phyloP scores from a whole-genome alignment of 192 early-diverging fungal genomes.

The Backusella liffmaniae region DNA sequence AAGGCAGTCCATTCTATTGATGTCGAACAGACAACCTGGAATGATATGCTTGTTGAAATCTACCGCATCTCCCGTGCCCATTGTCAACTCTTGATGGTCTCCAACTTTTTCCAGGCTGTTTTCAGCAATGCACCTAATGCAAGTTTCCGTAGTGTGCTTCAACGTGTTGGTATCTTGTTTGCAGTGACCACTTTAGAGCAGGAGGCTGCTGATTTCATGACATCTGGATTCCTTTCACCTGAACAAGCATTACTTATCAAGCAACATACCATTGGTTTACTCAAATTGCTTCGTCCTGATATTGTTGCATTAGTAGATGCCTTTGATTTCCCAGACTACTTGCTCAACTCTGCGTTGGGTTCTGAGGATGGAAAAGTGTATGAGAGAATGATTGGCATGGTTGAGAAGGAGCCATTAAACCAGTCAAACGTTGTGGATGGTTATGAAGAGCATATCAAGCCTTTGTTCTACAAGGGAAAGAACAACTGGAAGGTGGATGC shows the following conservation, averaged over 20 bases:
- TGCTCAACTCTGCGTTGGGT: conserved; percentile 78
- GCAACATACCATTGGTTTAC: conserved; percentile 44
- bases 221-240: conserved; percentile 51
- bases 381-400: conserved; percentile 68
- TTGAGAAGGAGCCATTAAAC: conserved; percentile 75
- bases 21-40: conserved; percentile 59
- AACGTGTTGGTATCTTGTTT: conserved; percentile 44
- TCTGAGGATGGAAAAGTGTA: conserved; percentile 74
- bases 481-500: conserved; percentile 18
- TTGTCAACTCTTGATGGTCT: conserved; percentile 70
- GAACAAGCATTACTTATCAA: conserved; percentile 51
- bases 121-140: conserved; percentile 31
- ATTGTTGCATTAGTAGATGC: conserved; percentile 79
- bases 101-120: conserved; percentile 68
- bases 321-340: conserved; percentile 71
- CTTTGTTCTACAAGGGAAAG: conserved; percentile 30
- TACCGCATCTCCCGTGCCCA: conserved; percentile 72
- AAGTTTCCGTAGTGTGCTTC: conserved; percentile 43
- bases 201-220: conserved; percentile 62
- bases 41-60: conserved; percentile 73
- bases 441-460: conserved; percentile 45
- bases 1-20: conserved; percentile 61
- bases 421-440: conserved; percentile 51
- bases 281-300: conserved; percentile 71
- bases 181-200: conserved; percentile 64